A percentile compares a stretch with the other conserved stretches of the same genome.
These are phyloP conservation scores for Haplosporangium sp. DNA, from an alignment of 371 early-diverging fungal genomes.

Conservation along the genomic window DNA sequence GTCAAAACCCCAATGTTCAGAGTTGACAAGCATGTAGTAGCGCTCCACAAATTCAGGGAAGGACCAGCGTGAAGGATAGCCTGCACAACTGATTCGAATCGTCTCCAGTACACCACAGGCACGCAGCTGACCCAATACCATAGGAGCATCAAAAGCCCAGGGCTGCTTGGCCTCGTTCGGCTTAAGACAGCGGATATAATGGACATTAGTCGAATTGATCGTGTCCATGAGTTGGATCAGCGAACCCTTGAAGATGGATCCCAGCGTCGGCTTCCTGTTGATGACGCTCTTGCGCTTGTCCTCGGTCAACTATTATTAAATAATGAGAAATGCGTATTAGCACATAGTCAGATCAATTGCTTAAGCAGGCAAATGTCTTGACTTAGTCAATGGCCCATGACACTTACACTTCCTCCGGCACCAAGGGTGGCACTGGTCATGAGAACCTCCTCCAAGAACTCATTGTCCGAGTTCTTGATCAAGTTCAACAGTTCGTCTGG, in stretches of 20 bases:
- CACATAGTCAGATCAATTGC: too few relatives aligned
- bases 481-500: constrained; percentile 88
- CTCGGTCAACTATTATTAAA: constrained; percentile 43
- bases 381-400: too few relatives aligned
- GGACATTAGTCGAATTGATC: constrained; percentile 91
- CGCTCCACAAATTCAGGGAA: constrained; percentile 95
- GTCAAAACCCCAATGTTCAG: constrained; percentile 76
- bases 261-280: constrained; percentile 86
- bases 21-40: constrained; percentile 88
- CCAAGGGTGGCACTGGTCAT: constrained; percentile 59
- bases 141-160: constrained; percentile 90
- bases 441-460: constrained; percentile 82
- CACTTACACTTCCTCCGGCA: constrained; percentile 36
- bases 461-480: constrained; percentile 73
- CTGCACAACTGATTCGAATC: constrained; percentile 98
- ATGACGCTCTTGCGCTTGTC: constrained; percentile 67
- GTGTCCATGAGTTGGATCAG: constrained; percentile 94
- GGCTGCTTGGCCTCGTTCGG: constrained; percentile 94
- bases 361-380: too few relatives aligned
- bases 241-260: constrained; percentile 87
- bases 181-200: constrained; percentile 98
- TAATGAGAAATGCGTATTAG: too few relatives aligned
- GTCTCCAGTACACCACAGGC: constrained; percentile 99
- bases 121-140: constrained; percentile 95
- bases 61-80: constrained; percentile 96